Evolutionary conservation across 2,329 filamentous ascomycete genomes (phyloP), one percentile per base, ranked within the genome.

Genomic region (Penicillium sp.): DNA sequence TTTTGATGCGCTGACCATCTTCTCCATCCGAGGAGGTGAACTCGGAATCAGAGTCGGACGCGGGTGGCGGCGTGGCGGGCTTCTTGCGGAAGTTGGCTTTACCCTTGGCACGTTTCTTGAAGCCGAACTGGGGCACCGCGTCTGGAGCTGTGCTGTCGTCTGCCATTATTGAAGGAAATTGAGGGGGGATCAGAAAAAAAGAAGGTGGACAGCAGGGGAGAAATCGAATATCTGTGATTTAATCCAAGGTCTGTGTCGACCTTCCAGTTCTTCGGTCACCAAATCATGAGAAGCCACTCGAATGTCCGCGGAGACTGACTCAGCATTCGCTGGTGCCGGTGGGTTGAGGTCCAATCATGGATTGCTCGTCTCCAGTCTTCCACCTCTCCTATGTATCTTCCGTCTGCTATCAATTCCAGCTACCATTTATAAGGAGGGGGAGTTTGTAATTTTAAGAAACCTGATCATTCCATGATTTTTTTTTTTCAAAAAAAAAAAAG

Each of bases 61-160:
- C 81, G 9, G 85, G 83, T 5, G 88, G 86, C 45, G 89, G 88
- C 34, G 89, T 87, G 27, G 85, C 82, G 18, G 86, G 81, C 56
- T 88, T 83, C 74, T 95, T 95, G 63, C 90, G 83, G 46, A 90
- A 75, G 62, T 84, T 90, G 43, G 83, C 78, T 64, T 88, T 90
- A 53, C 79, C 80, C 66, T 90, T 94, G 62, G 82, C 79, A 66
- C 90, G 82, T 69, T 93, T 95, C 69, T 95, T 96, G 79, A 96
- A 96, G 12, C 67, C 60, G 40, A 73, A 63, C 48, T 64, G 63
- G 33, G 70, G 66, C 5, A 61, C 53, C 4, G 55, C 29, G 1
- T 60, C 51, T 18, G 56, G 46, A 6, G 53, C 39, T 37, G 58
- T 53, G 4, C 58, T 38, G 24, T 63, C 58, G 32, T 67, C 67